These are phyloP conservation scores for Aspergillus intermedius DNA, from an alignment of 2,329 filamentous ascomycete genomes.

Conservation along the genomic window DNA sequence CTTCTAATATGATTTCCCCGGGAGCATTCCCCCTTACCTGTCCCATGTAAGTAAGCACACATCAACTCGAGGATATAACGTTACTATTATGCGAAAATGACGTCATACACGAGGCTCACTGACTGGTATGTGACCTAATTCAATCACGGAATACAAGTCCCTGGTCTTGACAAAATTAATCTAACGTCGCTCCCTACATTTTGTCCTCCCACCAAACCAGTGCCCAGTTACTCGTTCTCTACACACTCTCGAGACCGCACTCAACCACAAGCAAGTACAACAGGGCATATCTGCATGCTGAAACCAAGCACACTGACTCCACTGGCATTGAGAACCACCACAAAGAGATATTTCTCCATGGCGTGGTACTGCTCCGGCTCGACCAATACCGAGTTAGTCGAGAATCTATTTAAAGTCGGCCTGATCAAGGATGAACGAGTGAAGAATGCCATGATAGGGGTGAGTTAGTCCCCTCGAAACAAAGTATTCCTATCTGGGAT, in stretches of 20 bases:
- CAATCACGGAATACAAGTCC: not conserved
- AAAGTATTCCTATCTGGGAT: not conserved
- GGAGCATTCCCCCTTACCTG: too few species aligned
- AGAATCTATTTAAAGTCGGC: slow-evolving; percentile 65
- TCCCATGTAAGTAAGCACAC: too few species aligned
- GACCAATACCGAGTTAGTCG: slow-evolving; percentile 67
- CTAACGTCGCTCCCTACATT: not conserved
- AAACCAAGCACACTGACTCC: not conserved
- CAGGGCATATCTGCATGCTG: slow-evolving; percentile 8
- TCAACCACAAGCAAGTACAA: not conserved
- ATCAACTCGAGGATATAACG: not conserved
- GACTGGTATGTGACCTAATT: too few species aligned
- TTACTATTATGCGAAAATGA: not conserved
- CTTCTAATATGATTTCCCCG: too few species aligned
- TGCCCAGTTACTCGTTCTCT: too few species aligned
- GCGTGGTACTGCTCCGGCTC: slow-evolving; percentile 80
- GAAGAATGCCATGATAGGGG: slow-evolving; percentile 71
- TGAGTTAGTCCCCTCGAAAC: slow-evolving; percentile 30
- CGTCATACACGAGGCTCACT: not conserved
- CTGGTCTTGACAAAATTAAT: not conserved
- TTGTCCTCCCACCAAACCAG: not conserved
- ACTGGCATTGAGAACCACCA: slow-evolving; percentile 1
- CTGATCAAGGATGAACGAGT: slow-evolving; percentile 68
- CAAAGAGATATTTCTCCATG: slow-evolving; percentile 49
- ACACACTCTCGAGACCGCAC: too few species aligned